Evolutionary conservation across 2,329 filamentous ascomycete genomes (phyloP).

Genomic region (Fusarium mangiferae): DNA sequence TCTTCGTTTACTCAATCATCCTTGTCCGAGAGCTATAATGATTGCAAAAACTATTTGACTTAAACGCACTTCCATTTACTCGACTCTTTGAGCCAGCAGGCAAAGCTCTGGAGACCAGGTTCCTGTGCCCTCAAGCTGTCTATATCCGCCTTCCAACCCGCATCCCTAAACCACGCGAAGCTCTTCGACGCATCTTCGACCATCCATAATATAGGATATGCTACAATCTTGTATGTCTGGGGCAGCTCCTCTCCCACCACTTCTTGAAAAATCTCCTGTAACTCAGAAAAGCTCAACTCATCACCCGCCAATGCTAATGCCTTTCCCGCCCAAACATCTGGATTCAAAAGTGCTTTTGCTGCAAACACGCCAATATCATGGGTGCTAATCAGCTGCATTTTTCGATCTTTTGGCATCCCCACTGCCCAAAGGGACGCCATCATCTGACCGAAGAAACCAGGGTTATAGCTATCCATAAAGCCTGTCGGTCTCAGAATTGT

Average conservation of each 20-base stretch:
- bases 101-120: conserved; percentile 15
- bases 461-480: conserved; percentile 45
- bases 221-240: background rate
- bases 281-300: conserved; percentile 9
- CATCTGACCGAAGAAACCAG: conserved; percentile 40
- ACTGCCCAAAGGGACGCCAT: conserved; percentile 41
- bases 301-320: conserved; percentile 13
- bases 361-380: conserved; percentile 40
- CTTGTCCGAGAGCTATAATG: too few relatives aligned
- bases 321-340: background rate
- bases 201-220: conserved; percentile 19
- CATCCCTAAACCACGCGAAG: conserved; percentile 27
- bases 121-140: background rate
- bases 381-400: conserved; percentile 43
- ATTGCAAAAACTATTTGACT: rapidly evolving
- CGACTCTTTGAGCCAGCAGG: conserved; percentile 33
- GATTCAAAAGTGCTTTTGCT: conserved; percentile 5
- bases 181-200: conserved; percentile 21
- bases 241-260: conserved; percentile 9
- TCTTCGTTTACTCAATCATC: rapidly evolving
- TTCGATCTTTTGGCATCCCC: conserved; percentile 36
- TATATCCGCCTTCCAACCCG: conserved; percentile 27
- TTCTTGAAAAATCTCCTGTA: background rate
- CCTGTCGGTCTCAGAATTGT: conserved; percentile 43
- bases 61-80: conserved; percentile 30